Percentiles rank a stretch among this genome's conserved stretches.
phyloP scores from a whole-genome alignment of 345 rosid species.

The Hibiscus trionum region DNA sequence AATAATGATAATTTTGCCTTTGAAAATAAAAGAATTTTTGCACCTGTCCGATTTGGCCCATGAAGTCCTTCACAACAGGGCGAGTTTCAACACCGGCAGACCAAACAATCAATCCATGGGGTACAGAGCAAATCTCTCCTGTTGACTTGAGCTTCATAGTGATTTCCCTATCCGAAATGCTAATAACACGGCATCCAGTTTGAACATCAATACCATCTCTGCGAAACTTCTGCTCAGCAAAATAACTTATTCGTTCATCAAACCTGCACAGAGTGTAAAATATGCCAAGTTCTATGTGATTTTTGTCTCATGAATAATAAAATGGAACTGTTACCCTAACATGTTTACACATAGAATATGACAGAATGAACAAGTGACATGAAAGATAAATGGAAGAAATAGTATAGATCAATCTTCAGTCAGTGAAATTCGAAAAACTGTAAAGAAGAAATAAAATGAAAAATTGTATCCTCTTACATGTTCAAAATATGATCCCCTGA shows the following conservation, averaged over 20 bases:
- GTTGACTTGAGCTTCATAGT: conserved; percentile 57
- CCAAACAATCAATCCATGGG: conserved; percentile 91
- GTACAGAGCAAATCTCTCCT: conserved; percentile 49
- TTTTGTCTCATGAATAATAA: background rate
- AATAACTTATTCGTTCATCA: conserved; percentile 83
- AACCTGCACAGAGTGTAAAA: conserved; percentile 36
- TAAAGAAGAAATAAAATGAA: background rate
- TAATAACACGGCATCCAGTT: conserved; percentile 75
- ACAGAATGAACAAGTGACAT: background rate
- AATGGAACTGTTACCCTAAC: no score
- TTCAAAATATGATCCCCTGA: conserved; percentile 96
- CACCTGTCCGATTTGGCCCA: conserved; percentile 92
- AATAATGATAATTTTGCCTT: background rate
- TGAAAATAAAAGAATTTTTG: background rate
- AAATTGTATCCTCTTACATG: conserved; percentile 37
- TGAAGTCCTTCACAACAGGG: conserved; percentile 68
- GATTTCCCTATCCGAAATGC: conserved; percentile 65
- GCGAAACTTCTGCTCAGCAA: conserved; percentile 75
- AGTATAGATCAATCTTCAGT: background rate
- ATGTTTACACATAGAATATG: background rate
- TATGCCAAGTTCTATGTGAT: background rate
- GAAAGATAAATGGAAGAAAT: background rate
- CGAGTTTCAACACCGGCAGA: conserved; percentile 86
- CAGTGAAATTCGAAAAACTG: no score
- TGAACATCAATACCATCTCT: conserved; percentile 80